A percentile compares a stretch with the other conserved stretches of the same genome.
Evolutionary conservation across 1,284 basidiomycete genomes (phyloP).

Genomic region (Agaricales sp.): DNA sequence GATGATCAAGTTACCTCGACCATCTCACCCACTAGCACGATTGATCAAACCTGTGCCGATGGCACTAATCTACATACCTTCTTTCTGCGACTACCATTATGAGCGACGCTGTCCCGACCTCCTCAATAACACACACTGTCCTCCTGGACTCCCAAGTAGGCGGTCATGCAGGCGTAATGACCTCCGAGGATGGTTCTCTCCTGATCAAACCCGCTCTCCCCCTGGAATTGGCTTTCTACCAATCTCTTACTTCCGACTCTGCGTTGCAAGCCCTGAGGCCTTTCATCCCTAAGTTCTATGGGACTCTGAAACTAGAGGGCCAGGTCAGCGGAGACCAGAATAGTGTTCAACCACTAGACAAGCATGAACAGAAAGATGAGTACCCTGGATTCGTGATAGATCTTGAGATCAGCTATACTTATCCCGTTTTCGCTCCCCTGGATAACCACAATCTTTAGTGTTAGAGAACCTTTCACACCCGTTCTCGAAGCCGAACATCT

Average conservation of each 20-base stretch:
- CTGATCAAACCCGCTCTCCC: constrained; percentile 79
- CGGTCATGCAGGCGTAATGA: constrained; percentile 74
- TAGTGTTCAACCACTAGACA: constrained; percentile 10
- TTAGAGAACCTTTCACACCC: constrained; percentile 74
- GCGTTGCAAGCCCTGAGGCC: constrained; percentile 34
- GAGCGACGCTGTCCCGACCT: background rate
- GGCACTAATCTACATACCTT: no score
- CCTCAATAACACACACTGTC: constrained; percentile 13
- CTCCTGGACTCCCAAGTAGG: constrained; percentile 63
- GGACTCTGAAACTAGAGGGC: constrained; percentile 65
- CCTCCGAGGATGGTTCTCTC: constrained; percentile 66
- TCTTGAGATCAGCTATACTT: constrained; percentile 5
- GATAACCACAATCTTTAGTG: constrained; percentile 51
- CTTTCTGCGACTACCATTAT: no score
- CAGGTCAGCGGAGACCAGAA: constrained; percentile 27
- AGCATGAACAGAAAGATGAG: constrained; percentile 39
- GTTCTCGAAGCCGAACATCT: constrained; percentile 75
- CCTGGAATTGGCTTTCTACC: constrained; percentile 78
- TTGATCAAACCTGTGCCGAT: no score
- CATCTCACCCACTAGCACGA: no score
- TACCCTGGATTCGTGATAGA: constrained; percentile 10
- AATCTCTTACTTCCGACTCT: constrained; percentile 36
- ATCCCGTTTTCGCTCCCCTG: constrained; percentile 3
- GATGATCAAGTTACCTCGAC: no score
- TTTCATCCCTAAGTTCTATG: constrained; percentile 62